phyloP scores from a whole-genome alignment of 2,329 filamentous ascomycete genomes.

The Ceratocystis diversiconidia region DNA sequence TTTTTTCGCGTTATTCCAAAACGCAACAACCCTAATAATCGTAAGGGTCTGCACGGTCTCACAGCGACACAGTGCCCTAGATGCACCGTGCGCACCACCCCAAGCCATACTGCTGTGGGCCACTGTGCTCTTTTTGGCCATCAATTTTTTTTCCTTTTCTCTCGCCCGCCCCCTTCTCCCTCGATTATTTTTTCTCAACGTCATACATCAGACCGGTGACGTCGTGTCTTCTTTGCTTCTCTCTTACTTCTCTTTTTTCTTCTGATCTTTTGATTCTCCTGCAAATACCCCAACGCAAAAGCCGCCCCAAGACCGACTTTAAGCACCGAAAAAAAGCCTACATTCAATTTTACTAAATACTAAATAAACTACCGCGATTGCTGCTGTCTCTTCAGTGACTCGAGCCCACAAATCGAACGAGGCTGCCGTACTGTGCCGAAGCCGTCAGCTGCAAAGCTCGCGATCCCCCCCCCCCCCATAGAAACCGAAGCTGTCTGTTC shows the following conservation, averaged over 20 bases:
- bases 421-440: background rate
- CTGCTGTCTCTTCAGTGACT: background rate
- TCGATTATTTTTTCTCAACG: constrained; percentile 18
- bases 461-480: background rate
- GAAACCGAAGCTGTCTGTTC: background rate
- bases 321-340: background rate
- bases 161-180: constrained; percentile 16
- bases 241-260: constrained; percentile 3
- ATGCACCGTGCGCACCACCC: constrained; percentile 1
- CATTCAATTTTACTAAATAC: too few relatives aligned
- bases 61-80: background rate
- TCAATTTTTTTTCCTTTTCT: constrained; percentile 18
- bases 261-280: constrained; percentile 2
- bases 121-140: constrained; percentile 11
- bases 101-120: constrained; percentile 7
- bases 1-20: background rate
- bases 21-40: background rate
- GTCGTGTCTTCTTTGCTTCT: constrained; percentile 15
- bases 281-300: background rate
- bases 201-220: constrained; percentile 19
- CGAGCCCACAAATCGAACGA: background rate
- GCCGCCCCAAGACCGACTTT: background rate
- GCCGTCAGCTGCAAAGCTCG: background rate
- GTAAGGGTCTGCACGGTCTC: background rate
- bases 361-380: background rate